These are phyloP conservation scores for Russula griseocarnosa DNA, from an alignment of 768 basidiomycete species.

Conservation along the genomic window DNA sequence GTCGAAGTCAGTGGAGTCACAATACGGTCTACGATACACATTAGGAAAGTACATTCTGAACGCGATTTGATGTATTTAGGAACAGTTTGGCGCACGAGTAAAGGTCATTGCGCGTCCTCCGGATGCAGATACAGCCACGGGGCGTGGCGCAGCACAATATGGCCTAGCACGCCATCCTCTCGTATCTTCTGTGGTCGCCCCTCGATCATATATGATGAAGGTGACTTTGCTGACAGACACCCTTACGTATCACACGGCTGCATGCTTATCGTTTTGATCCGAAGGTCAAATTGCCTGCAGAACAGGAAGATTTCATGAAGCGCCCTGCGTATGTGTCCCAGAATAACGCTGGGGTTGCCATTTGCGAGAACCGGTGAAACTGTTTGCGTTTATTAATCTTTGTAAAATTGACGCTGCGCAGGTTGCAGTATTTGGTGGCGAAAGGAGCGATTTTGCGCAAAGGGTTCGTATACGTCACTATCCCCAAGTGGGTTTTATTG, in stretches of 20 bases:
- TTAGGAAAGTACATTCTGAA: constrained; percentile 12
- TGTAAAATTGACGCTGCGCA: constrained; percentile 37
- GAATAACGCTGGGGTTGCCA: constrained; percentile 70
- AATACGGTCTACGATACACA: constrained; percentile 12
- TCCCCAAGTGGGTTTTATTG: constrained; percentile 12
- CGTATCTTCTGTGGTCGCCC: constrained; percentile 78
- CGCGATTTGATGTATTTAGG: constrained; percentile 38
- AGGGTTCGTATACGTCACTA: constrained; percentile 50
- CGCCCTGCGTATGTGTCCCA: constrained; percentile 80
- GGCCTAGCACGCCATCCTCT: constrained; percentile 71
- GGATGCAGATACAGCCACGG: constrained; percentile 85
- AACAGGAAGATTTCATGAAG: constrained; percentile 76
- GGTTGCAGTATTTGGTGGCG: constrained; percentile 81
- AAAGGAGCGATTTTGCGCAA: constrained; percentile 85
- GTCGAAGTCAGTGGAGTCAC: constrained; percentile 54
- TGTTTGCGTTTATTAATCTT: neutral
- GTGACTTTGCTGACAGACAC: constrained; percentile 36
- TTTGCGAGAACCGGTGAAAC: constrained; percentile 77
- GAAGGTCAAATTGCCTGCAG: constrained; percentile 85
- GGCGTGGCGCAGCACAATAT: constrained; percentile 85
- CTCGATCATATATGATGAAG: constrained; percentile 84
- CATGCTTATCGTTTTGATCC: constrained; percentile 4
- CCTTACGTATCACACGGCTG: neutral
- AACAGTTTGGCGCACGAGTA: constrained; percentile 61
- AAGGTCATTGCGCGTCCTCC: constrained; percentile 75